These are phyloP conservation scores for Gonapodya sp. DNA, from an alignment of 192 early-diverging fungal genomes.

Conservation along the genomic window DNA sequence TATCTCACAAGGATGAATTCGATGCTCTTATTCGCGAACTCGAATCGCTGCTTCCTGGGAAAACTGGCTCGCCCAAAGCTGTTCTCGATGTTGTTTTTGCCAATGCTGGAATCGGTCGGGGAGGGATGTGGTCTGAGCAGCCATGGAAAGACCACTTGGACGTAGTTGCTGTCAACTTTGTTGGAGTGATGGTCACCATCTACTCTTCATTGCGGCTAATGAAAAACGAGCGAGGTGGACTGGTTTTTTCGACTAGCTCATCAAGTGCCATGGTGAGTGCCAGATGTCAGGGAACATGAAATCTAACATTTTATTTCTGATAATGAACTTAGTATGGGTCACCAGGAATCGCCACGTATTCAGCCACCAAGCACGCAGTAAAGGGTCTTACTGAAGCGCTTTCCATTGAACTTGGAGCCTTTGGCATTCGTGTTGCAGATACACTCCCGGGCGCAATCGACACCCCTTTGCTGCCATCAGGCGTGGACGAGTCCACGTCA, in stretches of 20 bases:
- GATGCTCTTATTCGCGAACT: background rate
- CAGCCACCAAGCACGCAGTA: slow-evolving; percentile 6
- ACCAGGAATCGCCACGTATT: background rate
- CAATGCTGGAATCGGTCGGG: slow-evolving; percentile 5
- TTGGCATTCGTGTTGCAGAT: slow-evolving; percentile 5
- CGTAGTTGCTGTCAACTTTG: background rate
- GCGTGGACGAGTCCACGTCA: background rate
- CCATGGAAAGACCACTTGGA: slow-evolving; percentile 6
- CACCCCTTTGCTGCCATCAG: background rate
- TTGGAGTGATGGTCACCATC: background rate
- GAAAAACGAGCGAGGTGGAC: background rate
- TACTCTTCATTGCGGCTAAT: background rate
- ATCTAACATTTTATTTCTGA: too few relatives aligned
- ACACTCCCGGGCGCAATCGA: slow-evolving; percentile 1
- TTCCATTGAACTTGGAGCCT: slow-evolving; percentile 2
- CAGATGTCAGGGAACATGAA: too few relatives aligned
- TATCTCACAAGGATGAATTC: background rate
- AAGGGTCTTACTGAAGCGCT: slow-evolving; percentile 10
- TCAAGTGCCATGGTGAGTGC: background rate
- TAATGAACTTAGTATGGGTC: background rate
- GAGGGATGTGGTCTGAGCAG: slow-evolving; percentile 5
- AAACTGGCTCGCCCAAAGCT: background rate
- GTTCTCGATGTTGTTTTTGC: background rate
- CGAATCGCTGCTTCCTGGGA: background rate
- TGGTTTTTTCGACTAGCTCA: slow-evolving; percentile 8